phyloP scores from a whole-genome alignment of 805 yeast species.

The Barnettozyma botsteinii region DNA sequence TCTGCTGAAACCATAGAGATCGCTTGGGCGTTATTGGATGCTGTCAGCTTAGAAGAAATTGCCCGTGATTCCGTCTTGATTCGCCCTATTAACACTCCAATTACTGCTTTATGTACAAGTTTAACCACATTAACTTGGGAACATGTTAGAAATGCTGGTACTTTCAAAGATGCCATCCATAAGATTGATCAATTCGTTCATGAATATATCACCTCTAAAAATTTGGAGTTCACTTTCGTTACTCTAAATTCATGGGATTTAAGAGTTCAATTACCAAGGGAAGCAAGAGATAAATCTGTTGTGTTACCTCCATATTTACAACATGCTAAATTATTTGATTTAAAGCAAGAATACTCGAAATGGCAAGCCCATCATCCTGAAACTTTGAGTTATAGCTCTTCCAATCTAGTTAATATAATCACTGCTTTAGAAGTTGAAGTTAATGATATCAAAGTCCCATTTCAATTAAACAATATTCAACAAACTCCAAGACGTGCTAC shows the following conservation, averaged over 20 bases:
- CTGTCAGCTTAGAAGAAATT: conserved; percentile 39
- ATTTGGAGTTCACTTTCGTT: conserved; percentile 56
- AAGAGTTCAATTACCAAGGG: conserved; percentile 72
- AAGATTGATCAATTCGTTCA: conserved; percentile 47
- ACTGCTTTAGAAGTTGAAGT: conserved; percentile 27
- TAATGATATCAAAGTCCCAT: conserved; percentile 15
- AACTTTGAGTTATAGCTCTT: conserved; percentile 27
- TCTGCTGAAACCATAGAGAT: conserved; percentile 62
- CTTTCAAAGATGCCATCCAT: conserved; percentile 58
- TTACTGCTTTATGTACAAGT: conserved; percentile 50
- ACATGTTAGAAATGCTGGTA: conserved; percentile 48
- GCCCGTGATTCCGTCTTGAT: conserved; percentile 43
- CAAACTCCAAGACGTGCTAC: conserved; percentile 35
- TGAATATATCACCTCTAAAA: conserved; percentile 34
- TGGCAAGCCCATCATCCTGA: conserved; percentile 67
- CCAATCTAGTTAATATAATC: conserved; percentile 25
- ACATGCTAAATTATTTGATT: conserved; percentile 71
- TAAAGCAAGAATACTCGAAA: conserved; percentile 64
- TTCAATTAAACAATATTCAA: conserved; percentile 13
- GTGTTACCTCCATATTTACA: conserved; percentile 69
- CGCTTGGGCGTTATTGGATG: conserved; percentile 61
- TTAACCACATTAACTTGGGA: conserved; percentile 56
- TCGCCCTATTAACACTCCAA: conserved; percentile 60
- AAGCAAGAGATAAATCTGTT: conserved; percentile 71
- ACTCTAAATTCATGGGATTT: conserved; percentile 65